Evolutionary conservation across 164 flowering plant genomes (phyloP).

Genomic region (Annona cherimola): DNA sequence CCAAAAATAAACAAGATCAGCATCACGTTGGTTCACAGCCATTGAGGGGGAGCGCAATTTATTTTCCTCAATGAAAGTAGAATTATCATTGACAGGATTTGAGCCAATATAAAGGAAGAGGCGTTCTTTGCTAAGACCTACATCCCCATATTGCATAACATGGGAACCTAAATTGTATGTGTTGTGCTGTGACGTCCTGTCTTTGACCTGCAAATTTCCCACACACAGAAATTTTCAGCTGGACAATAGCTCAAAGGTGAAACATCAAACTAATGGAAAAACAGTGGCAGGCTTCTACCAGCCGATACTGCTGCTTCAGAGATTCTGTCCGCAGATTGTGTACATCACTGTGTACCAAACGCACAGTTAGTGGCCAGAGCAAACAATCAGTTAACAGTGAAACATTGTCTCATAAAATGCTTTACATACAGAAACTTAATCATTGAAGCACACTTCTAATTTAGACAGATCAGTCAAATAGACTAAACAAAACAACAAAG

Average conservation of each 20-base stretch:
- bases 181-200: conserved; percentile 45
- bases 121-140: conserved; percentile 36
- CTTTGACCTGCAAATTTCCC: conserved; percentile 52
- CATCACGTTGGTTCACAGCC: conserved; percentile 77
- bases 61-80: conserved; percentile 45
- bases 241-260: background rate
- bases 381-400: background rate
- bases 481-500: background rate
- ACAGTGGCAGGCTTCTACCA: conserved; percentile 40
- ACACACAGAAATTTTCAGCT: background rate
- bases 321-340: conserved; percentile 72
- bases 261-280: background rate
- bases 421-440: background rate
- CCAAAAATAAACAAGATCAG: conserved; percentile 81
- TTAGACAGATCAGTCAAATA: background rate
- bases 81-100: conserved; percentile 72
- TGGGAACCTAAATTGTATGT: conserved; percentile 58
- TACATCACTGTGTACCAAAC: conserved; percentile 50
- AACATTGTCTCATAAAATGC: background rate
- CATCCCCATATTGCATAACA: conserved; percentile 86
- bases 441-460: background rate
- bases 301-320: conserved; percentile 79
- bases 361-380: conserved; percentile 2
- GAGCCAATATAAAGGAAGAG: conserved; percentile 65
- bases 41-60: conserved; percentile 33